phyloP scores from a whole-genome alignment of 768 basidiomycete genomes.

The Dentipellis fragilis region DNA sequence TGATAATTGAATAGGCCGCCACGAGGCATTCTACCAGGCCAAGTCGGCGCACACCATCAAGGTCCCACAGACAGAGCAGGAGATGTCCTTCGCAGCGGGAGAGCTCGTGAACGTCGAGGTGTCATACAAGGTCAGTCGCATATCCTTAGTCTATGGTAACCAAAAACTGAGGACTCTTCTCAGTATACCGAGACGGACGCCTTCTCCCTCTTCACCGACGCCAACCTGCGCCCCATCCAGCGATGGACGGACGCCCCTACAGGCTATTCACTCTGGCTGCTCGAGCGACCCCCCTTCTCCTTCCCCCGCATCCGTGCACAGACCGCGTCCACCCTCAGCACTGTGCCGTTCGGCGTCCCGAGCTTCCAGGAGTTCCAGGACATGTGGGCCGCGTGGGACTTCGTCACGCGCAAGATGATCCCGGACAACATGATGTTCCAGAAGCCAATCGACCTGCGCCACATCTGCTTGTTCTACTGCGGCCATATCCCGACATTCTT shows the following conservation, averaged over 20 bases:
- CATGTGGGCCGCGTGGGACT: conserved; percentile 88
- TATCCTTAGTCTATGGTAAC: background rate
- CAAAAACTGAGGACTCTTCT: background rate
- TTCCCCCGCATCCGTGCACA: conserved; percentile 56
- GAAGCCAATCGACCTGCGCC: conserved; percentile 89
- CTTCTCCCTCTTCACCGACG: conserved; percentile 55
- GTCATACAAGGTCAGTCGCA: conserved; percentile 64
- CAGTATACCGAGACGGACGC: conserved; percentile 78
- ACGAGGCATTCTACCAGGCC: conserved; percentile 79
- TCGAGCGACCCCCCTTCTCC: conserved; percentile 75
- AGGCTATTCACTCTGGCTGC: conserved; percentile 80
- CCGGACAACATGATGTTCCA: conserved; percentile 74
- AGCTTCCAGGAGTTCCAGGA: conserved; percentile 68
- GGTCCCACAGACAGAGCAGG: conserved; percentile 34
- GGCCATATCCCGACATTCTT: conserved; percentile 92
- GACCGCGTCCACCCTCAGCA: conserved; percentile 13
- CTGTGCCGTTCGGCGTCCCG: conserved; percentile 58
- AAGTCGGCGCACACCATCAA: conserved; percentile 45
- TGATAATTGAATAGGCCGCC: conserved; percentile 40
- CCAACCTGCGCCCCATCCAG: conserved; percentile 75
- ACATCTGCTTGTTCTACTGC: conserved; percentile 94
- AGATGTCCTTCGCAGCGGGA: conserved; percentile 47
- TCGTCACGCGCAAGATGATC: conserved; percentile 77
- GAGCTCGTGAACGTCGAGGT: conserved; percentile 83
- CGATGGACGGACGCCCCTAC: conserved; percentile 71